phyloP scores from a whole-genome alignment of 345 rosid species.

The Aethionema arabicum region DNA sequence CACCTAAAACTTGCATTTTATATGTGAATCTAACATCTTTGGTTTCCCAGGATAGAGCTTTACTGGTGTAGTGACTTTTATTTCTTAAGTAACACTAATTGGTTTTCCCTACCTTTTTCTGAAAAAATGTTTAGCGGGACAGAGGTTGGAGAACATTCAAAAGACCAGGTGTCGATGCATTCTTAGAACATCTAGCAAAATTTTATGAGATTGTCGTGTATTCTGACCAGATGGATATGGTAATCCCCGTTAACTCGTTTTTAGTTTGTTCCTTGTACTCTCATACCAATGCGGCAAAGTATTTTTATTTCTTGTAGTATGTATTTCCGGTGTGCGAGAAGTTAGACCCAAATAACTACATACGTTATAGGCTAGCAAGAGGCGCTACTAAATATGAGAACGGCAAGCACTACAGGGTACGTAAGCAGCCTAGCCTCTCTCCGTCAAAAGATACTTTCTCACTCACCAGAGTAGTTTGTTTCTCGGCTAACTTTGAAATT shows the following conservation, averaged over 20 bases:
- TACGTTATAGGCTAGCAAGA: slow-evolving; percentile 74
- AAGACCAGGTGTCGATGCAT: slow-evolving; percentile 95
- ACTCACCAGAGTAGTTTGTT: slow-evolving; percentile 11
- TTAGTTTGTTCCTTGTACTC: background rate
- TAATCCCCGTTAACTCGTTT: slow-evolving; percentile 29
- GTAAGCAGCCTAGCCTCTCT: slow-evolving; percentile 32
- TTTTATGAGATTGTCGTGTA: slow-evolving; percentile 83
- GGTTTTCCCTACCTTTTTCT: slow-evolving; percentile 9
- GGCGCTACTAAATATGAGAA: slow-evolving; percentile 81
- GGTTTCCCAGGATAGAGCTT: background rate
- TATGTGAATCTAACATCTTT: background rate
- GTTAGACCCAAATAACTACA: slow-evolving; percentile 68
- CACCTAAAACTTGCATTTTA: background rate
- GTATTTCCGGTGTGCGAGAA: slow-evolving; percentile 82
- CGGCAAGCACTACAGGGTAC: slow-evolving; percentile 89
- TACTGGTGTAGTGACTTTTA: background rate
- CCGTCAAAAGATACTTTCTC: background rate
- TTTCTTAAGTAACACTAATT: background rate
- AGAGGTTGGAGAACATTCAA: slow-evolving; percentile 99
- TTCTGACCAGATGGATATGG: slow-evolving; percentile 85
- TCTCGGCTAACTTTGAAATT: slow-evolving; percentile 13
- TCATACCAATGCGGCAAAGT: background rate
- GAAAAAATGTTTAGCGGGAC: slow-evolving; percentile 62
- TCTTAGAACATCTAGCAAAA: slow-evolving; percentile 84
- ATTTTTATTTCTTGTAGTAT: slow-evolving; percentile 48